Conservation (phyloP, 192 early-diverging fungal genomes). For the Allomyces arbusculus region DNA sequence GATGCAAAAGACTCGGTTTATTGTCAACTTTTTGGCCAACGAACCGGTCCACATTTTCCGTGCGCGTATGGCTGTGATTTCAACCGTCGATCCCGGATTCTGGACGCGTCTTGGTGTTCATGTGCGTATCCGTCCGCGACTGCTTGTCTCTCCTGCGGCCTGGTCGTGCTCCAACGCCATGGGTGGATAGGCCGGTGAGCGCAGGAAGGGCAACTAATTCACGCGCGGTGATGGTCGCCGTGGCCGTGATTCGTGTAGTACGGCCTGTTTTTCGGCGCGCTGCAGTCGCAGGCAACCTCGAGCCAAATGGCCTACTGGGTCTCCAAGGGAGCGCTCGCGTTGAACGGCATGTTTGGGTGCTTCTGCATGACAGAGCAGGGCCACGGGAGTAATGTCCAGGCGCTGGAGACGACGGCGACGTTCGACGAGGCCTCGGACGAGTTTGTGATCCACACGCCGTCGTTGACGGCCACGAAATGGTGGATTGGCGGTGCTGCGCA, state of each 20-base stretch:
- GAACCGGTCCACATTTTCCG: constrained; percentile 49
- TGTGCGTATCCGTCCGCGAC: too few species aligned
- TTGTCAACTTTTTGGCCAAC: constrained; percentile 47
- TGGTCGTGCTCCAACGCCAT: too few species aligned
- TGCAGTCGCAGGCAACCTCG: constrained; percentile 63
- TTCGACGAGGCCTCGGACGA: constrained; percentile 63
- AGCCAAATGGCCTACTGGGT: constrained; percentile 72
- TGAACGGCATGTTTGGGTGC: constrained; percentile 70
- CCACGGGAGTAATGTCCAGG: constrained; percentile 73
- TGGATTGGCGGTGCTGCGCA: constrained; percentile 95
- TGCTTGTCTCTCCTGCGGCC: too few species aligned
- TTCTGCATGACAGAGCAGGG: constrained; percentile 85
- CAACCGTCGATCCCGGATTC: constrained; percentile 63
- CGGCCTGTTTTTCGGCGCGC: constrained; percentile 69
- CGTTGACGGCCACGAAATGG: constrained; percentile 74
- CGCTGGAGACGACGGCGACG: constrained; percentile 83
- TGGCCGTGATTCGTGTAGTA: neutral
- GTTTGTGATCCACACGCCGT: constrained; percentile 65
- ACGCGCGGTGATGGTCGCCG: too few species aligned
- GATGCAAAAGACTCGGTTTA: constrained; percentile 59
- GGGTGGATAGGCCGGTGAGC: too few species aligned
- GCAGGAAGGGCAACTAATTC: too few species aligned
- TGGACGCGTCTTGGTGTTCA: constrained; percentile 87
- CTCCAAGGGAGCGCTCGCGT: constrained; percentile 54
- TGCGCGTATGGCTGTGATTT: constrained; percentile 57